Evolutionary conservation across 768 basidiomycete genomes (phyloP), one percentile per base, ranked within the genome.

Genomic region (Guyanaporus albipodus): DNA sequence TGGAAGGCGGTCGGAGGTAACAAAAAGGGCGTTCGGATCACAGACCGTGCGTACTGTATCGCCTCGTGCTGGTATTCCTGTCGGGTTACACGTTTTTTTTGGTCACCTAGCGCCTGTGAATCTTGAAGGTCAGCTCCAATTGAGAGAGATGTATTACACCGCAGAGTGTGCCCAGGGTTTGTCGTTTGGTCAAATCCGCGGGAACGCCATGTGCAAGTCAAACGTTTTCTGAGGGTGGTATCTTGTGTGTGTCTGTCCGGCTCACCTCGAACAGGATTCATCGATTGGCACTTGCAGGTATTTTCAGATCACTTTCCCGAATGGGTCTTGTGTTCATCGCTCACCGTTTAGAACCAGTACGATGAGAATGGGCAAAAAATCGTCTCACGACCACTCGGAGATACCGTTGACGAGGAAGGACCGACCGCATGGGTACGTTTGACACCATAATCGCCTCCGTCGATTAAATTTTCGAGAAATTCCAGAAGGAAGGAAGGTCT

Each of bases 181-280:
- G 44, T 50, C 42, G 0, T 38, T 26, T 18, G 29, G n/a, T 18
- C 53, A 56, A 33, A 47, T 52, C 56, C 62, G 62, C 56, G 56
- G 62, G 40, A 50, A 56, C 43, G 27, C 46, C 39, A 48, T 55
- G 26, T 39, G 35, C 42, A 43, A 38, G 50, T 50, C 52, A 48
- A 48, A 38, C 4, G 14, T 38, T 42, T 42, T 31, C 4, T 29
- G 34, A 38, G 21, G 34, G 29, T 27, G 24, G 48, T 39, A 19
- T 50, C 50, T 37, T 49, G 38, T 53, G 29, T 23, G 32, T 22
- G 27, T n/a, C 12, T 6, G 17, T 32, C 26, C 33, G 48, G 22
- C 34, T 23, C 31, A n/a, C n/a, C 34, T 35, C 12, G 18, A 50
- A 24, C 48, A 39, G 48, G 47, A 44, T 42, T 28, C 42, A 15